Percentiles rank a stretch among this genome's conserved stretches.
These are phyloP conservation scores for Insectozyma bohioensis DNA, from an alignment of 1,139 yeast genomes.

Conservation along the genomic window DNA sequence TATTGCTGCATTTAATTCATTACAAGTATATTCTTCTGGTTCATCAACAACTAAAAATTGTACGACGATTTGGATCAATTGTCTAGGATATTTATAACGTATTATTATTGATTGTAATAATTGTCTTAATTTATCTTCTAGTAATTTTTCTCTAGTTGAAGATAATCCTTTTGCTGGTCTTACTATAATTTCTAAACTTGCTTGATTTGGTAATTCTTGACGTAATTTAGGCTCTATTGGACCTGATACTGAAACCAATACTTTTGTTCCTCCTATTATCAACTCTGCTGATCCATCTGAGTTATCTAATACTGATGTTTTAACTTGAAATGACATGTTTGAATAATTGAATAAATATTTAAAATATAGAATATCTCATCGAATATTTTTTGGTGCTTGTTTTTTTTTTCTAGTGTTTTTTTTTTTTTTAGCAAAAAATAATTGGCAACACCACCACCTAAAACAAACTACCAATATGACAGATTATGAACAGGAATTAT, in stretches of 20 bases:
- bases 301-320: slow-evolving; percentile 44
- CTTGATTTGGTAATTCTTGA: slow-evolving; percentile 80
- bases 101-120: slow-evolving; percentile 63
- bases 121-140: slow-evolving; percentile 70
- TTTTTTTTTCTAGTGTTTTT: slow-evolving; percentile 4
- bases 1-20: slow-evolving; percentile 69
- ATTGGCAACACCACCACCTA: slow-evolving; percentile 2
- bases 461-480: slow-evolving; percentile 9
- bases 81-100: slow-evolving; percentile 75
- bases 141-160: slow-evolving; percentile 70
- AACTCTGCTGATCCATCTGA: slow-evolving; percentile 83
- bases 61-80: slow-evolving; percentile 80
- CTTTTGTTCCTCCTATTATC: slow-evolving; percentile 30
- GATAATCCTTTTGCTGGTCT: slow-evolving; percentile 79
- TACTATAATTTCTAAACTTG: slow-evolving; percentile 77
- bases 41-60: slow-evolving; percentile 61
- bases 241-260: slow-evolving; percentile 79
- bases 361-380: slow-evolving; percentile 10
- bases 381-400: slow-evolving; percentile 1
- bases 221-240: slow-evolving; percentile 85
- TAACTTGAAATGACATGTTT: slow-evolving; percentile 19
- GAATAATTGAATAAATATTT: neutral
- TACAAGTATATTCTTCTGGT: slow-evolving; percentile 32
- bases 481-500: slow-evolving; percentile 35
- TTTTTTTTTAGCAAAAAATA: slow-evolving; percentile 1